These are phyloP conservation scores for Aspergillus aculeatus DNA, from an alignment of 2,329 filamentous ascomycete genomes.

Conservation along the genomic window DNA sequence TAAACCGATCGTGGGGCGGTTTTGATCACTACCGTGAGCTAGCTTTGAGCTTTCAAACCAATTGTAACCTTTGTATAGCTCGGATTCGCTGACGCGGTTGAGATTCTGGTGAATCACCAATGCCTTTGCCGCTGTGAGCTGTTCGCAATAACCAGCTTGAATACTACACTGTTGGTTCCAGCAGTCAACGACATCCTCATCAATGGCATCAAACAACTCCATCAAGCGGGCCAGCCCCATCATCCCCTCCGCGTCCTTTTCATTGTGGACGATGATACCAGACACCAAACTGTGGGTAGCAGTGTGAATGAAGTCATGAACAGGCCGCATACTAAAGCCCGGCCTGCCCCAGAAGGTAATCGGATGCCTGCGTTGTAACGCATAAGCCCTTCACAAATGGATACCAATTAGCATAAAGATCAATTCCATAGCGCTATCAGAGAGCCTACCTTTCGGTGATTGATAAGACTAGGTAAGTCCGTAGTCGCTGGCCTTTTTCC, in stretches of 20 bases:
- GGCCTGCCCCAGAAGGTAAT: conserved; percentile 45
- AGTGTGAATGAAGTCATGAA: conserved; percentile 41
- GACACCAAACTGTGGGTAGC: conserved; percentile 38
- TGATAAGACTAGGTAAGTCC: conserved; percentile 38
- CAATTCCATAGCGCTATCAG: neutral
- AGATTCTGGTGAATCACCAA: conserved; percentile 37
- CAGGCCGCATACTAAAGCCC: conserved; percentile 40
- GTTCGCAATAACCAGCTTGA: conserved; percentile 62
- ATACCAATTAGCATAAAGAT: conserved; percentile 3
- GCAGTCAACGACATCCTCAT: conserved; percentile 45
- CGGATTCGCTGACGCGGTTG: conserved; percentile 32
- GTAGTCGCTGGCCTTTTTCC: conserved; percentile 40
- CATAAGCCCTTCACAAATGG: conserved; percentile 37
- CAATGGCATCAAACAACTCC: conserved; percentile 46
- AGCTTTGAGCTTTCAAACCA: conserved; percentile 37
- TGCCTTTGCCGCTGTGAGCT: conserved; percentile 66
- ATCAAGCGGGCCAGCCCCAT: conserved; percentile 45
- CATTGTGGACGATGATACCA: conserved; percentile 44
- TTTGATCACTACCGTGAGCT: conserved; percentile 18
- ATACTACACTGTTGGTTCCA: conserved; percentile 54
- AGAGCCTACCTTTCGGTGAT: conserved; percentile 34
- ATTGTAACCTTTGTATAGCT: conserved; percentile 38
- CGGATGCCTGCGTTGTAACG: conserved; percentile 42
- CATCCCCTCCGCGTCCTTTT: conserved; percentile 45
- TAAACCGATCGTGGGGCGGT: conserved; percentile 27